Percentiles rank a stretch among this genome's conserved stretches.
phyloP scores from a whole-genome alignment of 1,284 basidiomycete genomes.

The Golubevia sp. region DNA sequence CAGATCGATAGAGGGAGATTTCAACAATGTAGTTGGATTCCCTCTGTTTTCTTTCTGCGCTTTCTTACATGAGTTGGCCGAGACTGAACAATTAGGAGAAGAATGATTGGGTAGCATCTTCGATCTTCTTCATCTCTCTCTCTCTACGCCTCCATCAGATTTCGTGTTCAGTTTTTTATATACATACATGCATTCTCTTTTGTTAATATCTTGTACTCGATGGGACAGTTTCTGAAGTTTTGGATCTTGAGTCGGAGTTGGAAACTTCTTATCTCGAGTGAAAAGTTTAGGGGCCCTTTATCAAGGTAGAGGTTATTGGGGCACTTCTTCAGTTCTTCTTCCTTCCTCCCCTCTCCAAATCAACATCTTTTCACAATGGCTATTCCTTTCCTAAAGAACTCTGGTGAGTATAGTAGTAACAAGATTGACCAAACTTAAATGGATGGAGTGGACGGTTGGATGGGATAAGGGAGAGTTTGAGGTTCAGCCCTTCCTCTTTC shows the following conservation, averaged over 20 bases:
- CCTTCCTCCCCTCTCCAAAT: not conserved
- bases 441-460: no score
- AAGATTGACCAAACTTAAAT: conserved; percentile 11
- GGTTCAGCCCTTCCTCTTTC: not conserved
- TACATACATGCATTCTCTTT: no score
- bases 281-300: no score
- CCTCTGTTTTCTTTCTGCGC: conserved; percentile 63
- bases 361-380: not conserved
- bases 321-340: no score
- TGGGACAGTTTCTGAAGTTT: no score
- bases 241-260: no score
- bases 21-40: conserved; percentile 89
- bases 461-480: no score
- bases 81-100: conserved; percentile 50
- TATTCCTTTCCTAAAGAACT: conserved; percentile 39
- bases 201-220: no score
- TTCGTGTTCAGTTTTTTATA: no score
- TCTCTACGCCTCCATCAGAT: not conserved
- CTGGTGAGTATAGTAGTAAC: conserved; percentile 21
- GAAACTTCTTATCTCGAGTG: no score
- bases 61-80: conserved; percentile 47
- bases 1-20: conserved; percentile 85
- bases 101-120: no score
- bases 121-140: not conserved
- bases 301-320: no score